Evolutionary conservation across 352 stramenopile genomes (phyloP), one percentile per base, ranked within the genome.

Genomic region (Phytophthora podocarpi): DNA sequence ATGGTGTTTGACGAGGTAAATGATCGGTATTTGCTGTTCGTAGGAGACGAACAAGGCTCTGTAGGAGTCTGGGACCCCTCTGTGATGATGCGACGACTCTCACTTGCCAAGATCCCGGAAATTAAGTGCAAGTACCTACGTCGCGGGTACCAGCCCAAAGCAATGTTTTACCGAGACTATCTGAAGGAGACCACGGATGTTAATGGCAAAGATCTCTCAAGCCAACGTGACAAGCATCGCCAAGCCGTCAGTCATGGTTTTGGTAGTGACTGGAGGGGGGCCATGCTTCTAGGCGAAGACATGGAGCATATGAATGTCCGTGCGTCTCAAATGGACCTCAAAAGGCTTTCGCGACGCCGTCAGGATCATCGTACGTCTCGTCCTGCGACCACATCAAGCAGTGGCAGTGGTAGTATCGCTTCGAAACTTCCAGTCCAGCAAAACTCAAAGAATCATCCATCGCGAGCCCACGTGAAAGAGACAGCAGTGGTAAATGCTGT

Each of bases 51-150:
- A 39, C 40, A 57, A 30, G 80, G 80, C 1, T 50, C 71, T 3
- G 50, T 90, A 0, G 67, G 77, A 0, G 46, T 89, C 21, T 90
- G 80, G 79, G 72, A 85, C 24, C 68, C 87, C 1, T 67, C 53
- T 6, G 20, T 45, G 3, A 87, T 89, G 76, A 75, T 87, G 31
- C 52, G 58, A n/a, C 72, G 78, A 13, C 53, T 90, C 0, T 52
- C 70, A 3, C 36, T 92, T 5, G 69, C 74, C 2, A 83, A 85
- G 37, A 89, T 90, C 41, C 77, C 80, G 0, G 76, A 88, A 39
- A 73, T 76, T 11, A 84, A 83, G 23, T 82, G 78, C 49, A 89
- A 89, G 37, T 80, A 81, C 34, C 47, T 87, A 11, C 61, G 78
- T 0, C 76, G 79, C 10, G 80, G 83, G 3, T 90, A 90, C 42